Conservation (phyloP, 495 filamentous ascomycete genomes). For the Corynascus novoguineensis region DNA sequence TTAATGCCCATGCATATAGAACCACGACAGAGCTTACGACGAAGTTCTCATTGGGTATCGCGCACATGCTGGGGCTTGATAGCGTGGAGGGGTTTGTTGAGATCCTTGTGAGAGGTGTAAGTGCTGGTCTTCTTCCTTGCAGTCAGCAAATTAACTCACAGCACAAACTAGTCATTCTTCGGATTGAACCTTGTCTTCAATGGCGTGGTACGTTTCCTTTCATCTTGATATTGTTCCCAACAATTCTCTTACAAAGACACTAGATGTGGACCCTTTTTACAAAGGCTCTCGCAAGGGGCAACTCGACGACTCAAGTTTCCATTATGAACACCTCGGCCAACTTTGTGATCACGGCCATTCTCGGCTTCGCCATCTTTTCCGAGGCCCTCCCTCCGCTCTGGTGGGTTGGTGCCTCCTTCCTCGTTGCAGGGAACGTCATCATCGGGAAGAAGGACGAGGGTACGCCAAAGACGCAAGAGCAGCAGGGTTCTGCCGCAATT, state of each 20-base stretch:
- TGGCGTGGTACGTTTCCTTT: slow-evolving; percentile 51
- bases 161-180: slow-evolving; percentile 65
- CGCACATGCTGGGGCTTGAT: slow-evolving; percentile 54
- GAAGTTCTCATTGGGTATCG: slow-evolving; percentile 58
- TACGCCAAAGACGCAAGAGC: not conserved
- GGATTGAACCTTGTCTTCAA: slow-evolving; percentile 85
- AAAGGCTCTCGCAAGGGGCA: slow-evolving; percentile 72
- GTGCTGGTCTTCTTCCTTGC: slow-evolving; percentile 19
- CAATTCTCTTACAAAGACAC: slow-evolving; percentile 1
- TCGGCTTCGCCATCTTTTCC: slow-evolving; percentile 51
- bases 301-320: slow-evolving; percentile 82
- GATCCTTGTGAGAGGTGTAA: slow-evolving; percentile 61
- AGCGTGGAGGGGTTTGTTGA: slow-evolving; percentile 53
- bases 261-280: slow-evolving; percentile 88
- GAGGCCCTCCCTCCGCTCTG: slow-evolving; percentile 56
- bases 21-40: slow-evolving; percentile 82
- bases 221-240: not conserved
- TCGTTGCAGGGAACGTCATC: slow-evolving; percentile 86
- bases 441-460: slow-evolving; percentile 75
- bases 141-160: slow-evolving; percentile 10
- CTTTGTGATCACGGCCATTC: slow-evolving; percentile 84
- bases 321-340: slow-evolving; percentile 92
- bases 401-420: slow-evolving; percentile 80
- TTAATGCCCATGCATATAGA: slow-evolving; percentile 39
- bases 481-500: not conserved